Evolutionary conservation across 1,284 basidiomycete genomes (phyloP), one percentile per base, ranked within the genome.

Genomic region (Cutaneotrichosporon cavernicola): DNA sequence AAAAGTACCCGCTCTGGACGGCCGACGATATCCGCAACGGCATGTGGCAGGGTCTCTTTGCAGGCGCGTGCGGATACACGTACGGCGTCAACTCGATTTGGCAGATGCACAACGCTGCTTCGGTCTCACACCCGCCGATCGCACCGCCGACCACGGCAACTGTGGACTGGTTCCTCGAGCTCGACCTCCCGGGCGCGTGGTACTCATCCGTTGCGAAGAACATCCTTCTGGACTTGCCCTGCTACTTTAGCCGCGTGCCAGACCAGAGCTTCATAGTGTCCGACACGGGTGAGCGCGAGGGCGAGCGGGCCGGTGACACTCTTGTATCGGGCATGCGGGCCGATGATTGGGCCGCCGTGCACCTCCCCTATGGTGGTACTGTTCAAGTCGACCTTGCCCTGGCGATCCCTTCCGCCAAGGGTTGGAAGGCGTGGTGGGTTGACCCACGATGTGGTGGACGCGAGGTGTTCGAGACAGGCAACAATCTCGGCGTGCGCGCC

Each of bases 81-180:
- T 70, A 71, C 53, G 68, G 70, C 30, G 60, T 56, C 52, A 66
- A 70, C 58, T 66, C 66, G 8, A 65, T 69, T 47, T 70, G 68
- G 56, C 69, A 70, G 56, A 66, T 68, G 64, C 62, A 70, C 63
- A 61, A 66, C 40, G 61, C 47, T n/a, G 49, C 34, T 4, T 10
- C 18, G 14, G 65, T 63, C 26, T 65, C 67, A 2, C 69, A 70
- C 53, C 65, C 67, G 0, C 69, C 67, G 16, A 70, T 68, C 49
- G 61, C 18, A 14, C 38, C 5, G 5, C 30, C 60, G 53, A 66
- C 65, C 16, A 65, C 58, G 16, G 65, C 68, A 4, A 60, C 53
- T 50, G 62, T 59, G 4, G 64, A 70, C 61, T 69, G 69, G 70
- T 70, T 58, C 38, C 38, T 30, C 8, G 56, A 56, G 56, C 56